Percentiles rank a stretch among this genome's conserved stretches.
phyloP scores from a whole-genome alignment of 23 red algal genomes.

The Gracilaria domingensis region DNA sequence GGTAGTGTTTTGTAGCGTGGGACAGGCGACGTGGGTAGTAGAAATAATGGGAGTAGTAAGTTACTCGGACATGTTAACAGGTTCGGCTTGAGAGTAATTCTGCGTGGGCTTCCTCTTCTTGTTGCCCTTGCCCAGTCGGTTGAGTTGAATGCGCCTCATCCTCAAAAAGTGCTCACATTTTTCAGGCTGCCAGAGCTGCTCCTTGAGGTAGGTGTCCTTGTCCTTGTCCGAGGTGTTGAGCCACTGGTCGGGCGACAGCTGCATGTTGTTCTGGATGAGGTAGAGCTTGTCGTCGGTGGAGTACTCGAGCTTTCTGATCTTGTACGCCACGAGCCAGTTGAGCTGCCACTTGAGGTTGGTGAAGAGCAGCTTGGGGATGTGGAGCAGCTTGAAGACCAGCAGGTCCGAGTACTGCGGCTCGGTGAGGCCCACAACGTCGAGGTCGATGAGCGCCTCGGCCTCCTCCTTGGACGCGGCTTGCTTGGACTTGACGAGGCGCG shows the following conservation, averaged over 20 bases:
- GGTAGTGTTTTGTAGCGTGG: no score
- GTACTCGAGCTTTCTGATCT: constrained; percentile 66
- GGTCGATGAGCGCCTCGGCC: constrained; percentile 65
- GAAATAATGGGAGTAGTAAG: no score
- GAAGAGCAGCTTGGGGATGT: neutral
- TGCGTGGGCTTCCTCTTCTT: constrained; percentile 73
- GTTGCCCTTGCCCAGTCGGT: constrained; percentile 65
- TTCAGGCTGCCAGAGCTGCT: constrained; percentile 68
- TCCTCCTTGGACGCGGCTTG: constrained; percentile 47
- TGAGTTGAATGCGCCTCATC: constrained; percentile 66
- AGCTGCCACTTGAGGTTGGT: constrained; percentile 42
- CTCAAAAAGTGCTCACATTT: constrained; percentile 56
- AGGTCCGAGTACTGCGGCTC: constrained; percentile 57
- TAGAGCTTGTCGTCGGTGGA: constrained; percentile 70
- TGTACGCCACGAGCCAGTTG: constrained; percentile 70
- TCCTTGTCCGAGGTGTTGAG: constrained; percentile 12
- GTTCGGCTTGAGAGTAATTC: constrained; percentile 38
- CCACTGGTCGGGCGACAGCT: constrained; percentile 45
- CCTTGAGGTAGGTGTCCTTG: constrained; percentile 31
- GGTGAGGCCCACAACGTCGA: constrained; percentile 59
- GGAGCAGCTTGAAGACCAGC: constrained; percentile 57
- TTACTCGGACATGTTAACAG: constrained; percentile 57
- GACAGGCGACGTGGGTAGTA: no score
- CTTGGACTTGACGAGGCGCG: constrained; percentile 53
- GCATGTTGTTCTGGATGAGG: constrained; percentile 67